Conservation (phyloP, 441 rosid species). For the Syzygium syzygioides region DNA sequence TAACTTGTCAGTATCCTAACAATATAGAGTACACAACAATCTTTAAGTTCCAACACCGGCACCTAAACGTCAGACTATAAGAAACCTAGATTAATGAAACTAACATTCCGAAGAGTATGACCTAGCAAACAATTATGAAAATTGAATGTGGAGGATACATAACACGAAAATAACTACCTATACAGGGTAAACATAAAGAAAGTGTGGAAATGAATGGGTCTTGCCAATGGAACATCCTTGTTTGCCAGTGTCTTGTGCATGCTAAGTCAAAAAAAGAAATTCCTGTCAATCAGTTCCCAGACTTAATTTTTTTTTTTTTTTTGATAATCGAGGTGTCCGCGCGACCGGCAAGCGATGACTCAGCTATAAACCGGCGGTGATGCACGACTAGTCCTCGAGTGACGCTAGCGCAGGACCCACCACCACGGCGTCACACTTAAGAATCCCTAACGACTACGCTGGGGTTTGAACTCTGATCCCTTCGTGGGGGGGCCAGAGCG, state of each 20-base stretch:
- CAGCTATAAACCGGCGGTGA: no score
- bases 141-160: not conserved
- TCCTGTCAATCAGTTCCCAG: not conserved
- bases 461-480: no score
- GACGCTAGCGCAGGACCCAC: no score
- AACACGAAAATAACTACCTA: not conserved
- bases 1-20: not conserved
- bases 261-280: not conserved
- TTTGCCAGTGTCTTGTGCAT: not conserved
- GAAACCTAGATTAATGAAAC: not conserved
- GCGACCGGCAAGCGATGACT: no score
- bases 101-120: not conserved
- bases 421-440: no score
- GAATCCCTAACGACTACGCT: no score
- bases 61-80: not conserved
- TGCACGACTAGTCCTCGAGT: no score
- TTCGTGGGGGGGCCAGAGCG: no score
- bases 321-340: no score
- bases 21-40: not conserved
- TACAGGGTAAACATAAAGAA: not conserved
- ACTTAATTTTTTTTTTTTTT: no score
- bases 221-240: not conserved
- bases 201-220: not conserved
- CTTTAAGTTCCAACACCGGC: not conserved
- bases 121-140: not conserved